These are phyloP conservation scores for Zymoseptoria ardabiliae DNA, from an alignment of 2,329 filamentous ascomycete genomes.

Conservation along the genomic window DNA sequence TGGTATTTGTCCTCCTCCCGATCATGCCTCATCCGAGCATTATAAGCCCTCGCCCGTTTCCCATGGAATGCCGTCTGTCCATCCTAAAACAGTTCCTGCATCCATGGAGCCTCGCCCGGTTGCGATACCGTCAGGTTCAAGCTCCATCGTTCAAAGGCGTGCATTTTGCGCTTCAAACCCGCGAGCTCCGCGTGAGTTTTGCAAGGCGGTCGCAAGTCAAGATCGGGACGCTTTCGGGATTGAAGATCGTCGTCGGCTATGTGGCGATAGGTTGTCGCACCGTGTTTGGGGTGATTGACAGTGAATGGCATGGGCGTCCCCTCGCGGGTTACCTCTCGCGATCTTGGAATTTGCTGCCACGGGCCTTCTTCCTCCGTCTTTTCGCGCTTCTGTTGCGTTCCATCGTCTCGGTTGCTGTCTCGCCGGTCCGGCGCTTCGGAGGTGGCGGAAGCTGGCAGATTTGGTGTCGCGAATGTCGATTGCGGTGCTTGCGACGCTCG, in stretches of 20 bases:
- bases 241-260: background rate
- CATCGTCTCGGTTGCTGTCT: background rate
- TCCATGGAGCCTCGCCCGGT: background rate
- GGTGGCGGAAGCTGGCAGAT: background rate
- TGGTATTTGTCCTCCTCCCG: background rate
- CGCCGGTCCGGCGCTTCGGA: background rate
- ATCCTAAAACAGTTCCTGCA: background rate
- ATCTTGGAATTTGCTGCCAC: background rate
- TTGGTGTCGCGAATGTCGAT: background rate
- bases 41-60: background rate
- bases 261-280: background rate
- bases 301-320: background rate
- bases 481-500: background rate
- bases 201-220: background rate
- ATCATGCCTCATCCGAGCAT: background rate
- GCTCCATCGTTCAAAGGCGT: background rate
- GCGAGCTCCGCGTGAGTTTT: background rate
- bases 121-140: background rate
- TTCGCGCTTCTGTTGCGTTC: background rate
- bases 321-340: background rate
- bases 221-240: background rate
- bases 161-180: background rate
- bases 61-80: background rate
- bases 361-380: background rate
- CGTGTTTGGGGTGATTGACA: background rate